These are phyloP conservation scores for Kwoniella pini DNA, from an alignment of 768 basidiomycete genomes.

Conservation along the genomic window DNA sequence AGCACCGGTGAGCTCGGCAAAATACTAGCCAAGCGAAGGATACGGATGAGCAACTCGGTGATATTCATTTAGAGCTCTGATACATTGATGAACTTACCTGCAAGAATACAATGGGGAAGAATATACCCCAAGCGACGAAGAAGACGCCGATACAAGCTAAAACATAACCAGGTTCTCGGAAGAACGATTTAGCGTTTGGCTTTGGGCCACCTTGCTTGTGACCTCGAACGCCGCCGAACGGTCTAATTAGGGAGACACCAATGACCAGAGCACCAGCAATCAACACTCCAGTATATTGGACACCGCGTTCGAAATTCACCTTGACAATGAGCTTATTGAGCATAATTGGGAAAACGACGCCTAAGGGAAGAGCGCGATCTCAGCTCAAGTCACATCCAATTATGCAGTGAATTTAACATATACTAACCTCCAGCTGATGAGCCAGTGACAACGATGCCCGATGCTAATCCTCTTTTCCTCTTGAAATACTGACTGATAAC, in stretches of 20 bases:
- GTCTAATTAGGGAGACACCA: slow-evolving; percentile 4
- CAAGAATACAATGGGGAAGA: slow-evolving; percentile 19
- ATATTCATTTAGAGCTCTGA: too few species aligned
- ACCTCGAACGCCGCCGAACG: slow-evolving; percentile 2
- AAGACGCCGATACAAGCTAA: slow-evolving; percentile 4
- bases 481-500: slow-evolving; percentile 59
- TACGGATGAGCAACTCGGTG: background rate
- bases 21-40: slow-evolving; percentile 3
- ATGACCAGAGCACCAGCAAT: slow-evolving; percentile 4
- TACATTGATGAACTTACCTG: too few species aligned
- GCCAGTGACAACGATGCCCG: slow-evolving; percentile 57
- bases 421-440: slow-evolving; percentile 42
- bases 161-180: slow-evolving; percentile 8
- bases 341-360: slow-evolving; percentile 50
- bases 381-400: too few species aligned
- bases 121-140: slow-evolving; percentile 18
- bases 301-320: slow-evolving; percentile 3
- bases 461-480: slow-evolving; percentile 55
- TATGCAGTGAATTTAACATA: too few species aligned
- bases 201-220: background rate
- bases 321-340: slow-evolving; percentile 37
- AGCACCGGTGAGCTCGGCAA: slow-evolving; percentile 8
- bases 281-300: slow-evolving; percentile 10
- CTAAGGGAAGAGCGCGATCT: too few species aligned
- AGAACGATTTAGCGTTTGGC: slow-evolving; percentile 13